These are phyloP conservation scores for Liquidambar formosana DNA, from an alignment of 164 flowering plant species.

Conservation along the genomic window DNA sequence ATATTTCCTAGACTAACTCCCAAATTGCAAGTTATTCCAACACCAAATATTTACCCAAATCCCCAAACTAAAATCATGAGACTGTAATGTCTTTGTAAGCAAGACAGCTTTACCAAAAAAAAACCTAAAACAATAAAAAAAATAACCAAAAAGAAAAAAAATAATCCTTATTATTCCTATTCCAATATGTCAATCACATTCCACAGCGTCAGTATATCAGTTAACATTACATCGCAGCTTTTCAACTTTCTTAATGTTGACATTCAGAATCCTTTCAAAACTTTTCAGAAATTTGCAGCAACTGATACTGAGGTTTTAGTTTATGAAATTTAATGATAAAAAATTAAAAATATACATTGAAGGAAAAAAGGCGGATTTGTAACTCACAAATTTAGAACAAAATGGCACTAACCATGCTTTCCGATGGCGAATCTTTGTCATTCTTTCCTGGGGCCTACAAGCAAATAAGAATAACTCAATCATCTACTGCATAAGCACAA, in stretches of 20 bases:
- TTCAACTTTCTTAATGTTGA: neutral
- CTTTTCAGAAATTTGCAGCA: neutral
- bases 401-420: conserved; percentile 74
- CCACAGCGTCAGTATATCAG: neutral
- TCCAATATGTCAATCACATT: no score
- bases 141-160: no score
- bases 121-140: no score
- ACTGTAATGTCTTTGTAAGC: no score
- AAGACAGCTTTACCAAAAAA: no score
- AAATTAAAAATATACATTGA: neutral
- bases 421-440: conserved; percentile 86
- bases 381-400: neutral
- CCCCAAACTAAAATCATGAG: no score
- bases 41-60: no score
- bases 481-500: neutral
- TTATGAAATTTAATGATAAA: neutral
- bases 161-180: no score
- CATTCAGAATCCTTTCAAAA: neutral
- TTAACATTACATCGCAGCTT: neutral
- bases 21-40: no score
- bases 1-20: no score
- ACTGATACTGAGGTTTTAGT: neutral
- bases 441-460: conserved; percentile 90
- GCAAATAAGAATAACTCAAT: conserved; percentile 10
- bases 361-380: neutral